Base-by-base conservation (phyloP, 352 stramenopile genomes). In the Phytophthora parvispora region DNA sequence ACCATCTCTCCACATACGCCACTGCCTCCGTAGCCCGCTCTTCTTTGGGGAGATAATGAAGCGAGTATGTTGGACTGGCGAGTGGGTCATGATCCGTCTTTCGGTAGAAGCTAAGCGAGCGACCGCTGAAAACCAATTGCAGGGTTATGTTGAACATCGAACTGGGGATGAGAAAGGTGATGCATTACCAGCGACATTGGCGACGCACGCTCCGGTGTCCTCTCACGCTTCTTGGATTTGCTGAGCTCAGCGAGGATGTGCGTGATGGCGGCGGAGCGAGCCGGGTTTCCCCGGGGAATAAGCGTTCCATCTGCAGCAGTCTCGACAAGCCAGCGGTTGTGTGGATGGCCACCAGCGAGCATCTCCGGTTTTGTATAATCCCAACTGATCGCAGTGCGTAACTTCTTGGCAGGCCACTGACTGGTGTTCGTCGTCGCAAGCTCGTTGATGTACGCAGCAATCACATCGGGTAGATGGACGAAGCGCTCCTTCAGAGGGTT, bases 401-500 rank as follows among this genome's bases (percentile, higher is more conserved):
- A 31, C 22, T 57, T 63, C 13, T 65, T 24, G 1, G 54, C 32
- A 3, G 63, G 55, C 45, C 53, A 69, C 8, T 69, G 61, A 16
- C 16, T 63, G 25, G 22, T 20, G 24, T 63, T 58, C 1, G 43
- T n/a, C 22, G 31, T 63, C 1, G 47, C 27, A 4, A 70, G 56
- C 0, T 69, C 53, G 13, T 78, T 68, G 47, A 77, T 75, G 7
- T 67, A 70, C 0, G 63, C 66, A 13, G 69, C 62, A 0, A 74
- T 15, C 22, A 74, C 64, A n/a, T 59, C 60, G 0, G 65, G 69
- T 15, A 75, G 54, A 42, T 81, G 24, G 0, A 59, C 25, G n/a
- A 78, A 76, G 7, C 68, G 60, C 0, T 69, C 15, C 31, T 76
- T 48, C 6, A 69, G 28, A 1, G 71, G 71, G 25, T 74, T 47